Base-by-base conservation (phyloP, 2,329 filamentous ascomycete genomes). In the Sphaerostilbella broomeana region DNA sequence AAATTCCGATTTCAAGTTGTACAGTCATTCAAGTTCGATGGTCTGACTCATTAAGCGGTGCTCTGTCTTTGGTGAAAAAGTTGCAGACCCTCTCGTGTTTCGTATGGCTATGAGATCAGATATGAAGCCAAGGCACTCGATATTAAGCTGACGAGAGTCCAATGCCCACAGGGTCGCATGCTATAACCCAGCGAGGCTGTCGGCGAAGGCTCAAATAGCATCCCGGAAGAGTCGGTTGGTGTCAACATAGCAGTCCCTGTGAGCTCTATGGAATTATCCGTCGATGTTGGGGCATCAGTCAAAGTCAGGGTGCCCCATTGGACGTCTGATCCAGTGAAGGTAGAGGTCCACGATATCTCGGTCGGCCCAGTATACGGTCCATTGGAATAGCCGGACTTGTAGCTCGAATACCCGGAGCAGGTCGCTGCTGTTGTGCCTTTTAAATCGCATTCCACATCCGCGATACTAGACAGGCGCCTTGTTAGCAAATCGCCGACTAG, bases 321-420 rank as follows among this genome's bases (percentile, higher is more conserved):
- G n/a, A 70, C 61, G 4, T 64, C 56, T 4, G 57, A 51, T 10
- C 60, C 65, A 6, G 60, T 54, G 21, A 68, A 62, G 5, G 68
- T 71, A 25, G 60, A 67, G 1, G 62, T 69, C 66, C 68, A 71
- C 11, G 55, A 57, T 9, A 63, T 58, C 44, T 69, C 59, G 1
- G 66, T 68, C 27, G 67, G 65, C 1, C 68, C 67, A 2, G 61
- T 62, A 35, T 62, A 39, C 7, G 55, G 52, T 35, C 63, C 64
- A 31, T 65, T 58, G 4, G 54, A 52, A 47, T 63, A 67, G 33
- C 59, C 59, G 5, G 61, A 49, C 27, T 58, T 61, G 37, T 62
- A 64, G 35, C 68, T 70, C 3, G 69, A 68, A 45, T 68, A 70
- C 15, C 68, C 69, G 1, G 66, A 70, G 46, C 69, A 72, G 5